These are phyloP conservation scores for Heliamphora pulchella DNA, from an alignment of 179 eudicot genomes.

Conservation along the genomic window DNA sequence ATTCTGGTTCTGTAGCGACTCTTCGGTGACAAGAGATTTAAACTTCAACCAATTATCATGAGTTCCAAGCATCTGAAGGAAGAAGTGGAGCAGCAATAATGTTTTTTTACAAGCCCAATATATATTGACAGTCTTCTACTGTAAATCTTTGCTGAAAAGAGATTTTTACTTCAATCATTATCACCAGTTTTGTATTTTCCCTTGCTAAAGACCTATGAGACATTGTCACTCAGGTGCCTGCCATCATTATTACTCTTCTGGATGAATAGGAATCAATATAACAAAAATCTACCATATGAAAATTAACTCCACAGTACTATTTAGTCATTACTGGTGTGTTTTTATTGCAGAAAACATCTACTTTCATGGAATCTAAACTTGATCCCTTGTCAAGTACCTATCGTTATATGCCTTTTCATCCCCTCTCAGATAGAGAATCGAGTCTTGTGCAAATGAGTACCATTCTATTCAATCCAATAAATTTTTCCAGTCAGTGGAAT, in stretches of 20 bases:
- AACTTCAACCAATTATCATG: too few species aligned
- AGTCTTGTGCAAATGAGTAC: not conserved
- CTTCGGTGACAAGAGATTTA: too few species aligned
- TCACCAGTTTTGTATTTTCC: too few species aligned
- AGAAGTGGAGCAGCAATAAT: too few species aligned
- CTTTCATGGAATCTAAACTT: not conserved
- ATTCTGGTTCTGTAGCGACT: too few species aligned
- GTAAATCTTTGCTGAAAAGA: too few species aligned
- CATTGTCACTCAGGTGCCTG: not conserved
- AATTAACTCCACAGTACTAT: not conserved
- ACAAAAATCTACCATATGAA: not conserved
- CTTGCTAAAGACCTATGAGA: too few species aligned
- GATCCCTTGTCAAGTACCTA: not conserved
- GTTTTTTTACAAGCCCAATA: too few species aligned
- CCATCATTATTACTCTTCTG: not conserved
- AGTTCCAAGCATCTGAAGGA: too few species aligned
- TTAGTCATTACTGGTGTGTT: not conserved
- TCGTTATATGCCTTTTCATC: not conserved
- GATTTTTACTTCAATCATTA: too few species aligned
- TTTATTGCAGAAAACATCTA: not conserved
- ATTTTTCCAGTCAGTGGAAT: not conserved
- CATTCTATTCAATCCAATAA: not conserved
- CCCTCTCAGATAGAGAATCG: not conserved
- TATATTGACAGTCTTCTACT: too few species aligned
- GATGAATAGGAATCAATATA: not conserved